Percentiles rank a stretch among this genome's conserved stretches.
Evolutionary conservation across 352 stramenopile genomes (phyloP).

Genomic region (Globisporangium apiculatum): DNA sequence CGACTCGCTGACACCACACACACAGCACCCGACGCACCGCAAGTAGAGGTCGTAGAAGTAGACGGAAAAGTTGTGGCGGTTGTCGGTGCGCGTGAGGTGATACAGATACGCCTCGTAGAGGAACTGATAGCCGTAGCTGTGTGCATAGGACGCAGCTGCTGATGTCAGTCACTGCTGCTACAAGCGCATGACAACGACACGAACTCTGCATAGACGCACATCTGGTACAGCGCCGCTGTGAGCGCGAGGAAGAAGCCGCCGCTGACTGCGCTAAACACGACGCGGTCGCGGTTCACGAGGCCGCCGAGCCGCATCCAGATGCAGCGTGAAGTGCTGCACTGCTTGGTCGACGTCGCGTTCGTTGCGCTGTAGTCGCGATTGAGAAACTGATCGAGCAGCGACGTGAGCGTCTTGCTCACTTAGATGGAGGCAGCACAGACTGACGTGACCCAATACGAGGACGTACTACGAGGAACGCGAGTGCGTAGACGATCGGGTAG

Average conservation of each 20-base stretch:
- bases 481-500: conserved; percentile 97
- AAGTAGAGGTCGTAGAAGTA: conserved; percentile 99
- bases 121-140: conserved; percentile 88
- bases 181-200: neutral
- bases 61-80: conserved; percentile 99
- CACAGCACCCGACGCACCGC: conserved; percentile 17
- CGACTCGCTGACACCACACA: neutral
- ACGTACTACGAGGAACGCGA: conserved; percentile 81
- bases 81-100: conserved; percentile 97
- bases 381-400: conserved; percentile 38
- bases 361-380: conserved; percentile 47
- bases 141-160: neutral
- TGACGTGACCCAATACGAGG: too few species aligned
- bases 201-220: conserved; percentile 36
- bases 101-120: conserved; percentile 97
- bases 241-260: conserved; percentile 83
- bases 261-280: conserved; percentile 88
- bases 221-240: conserved; percentile 75
- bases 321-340: conserved; percentile 43
- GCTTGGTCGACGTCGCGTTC: conserved; percentile 40
- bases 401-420: neutral
- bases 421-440: neutral
- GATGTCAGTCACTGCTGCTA: neutral
- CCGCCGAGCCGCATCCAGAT: conserved; percentile 42
- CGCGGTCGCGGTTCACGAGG: conserved; percentile 57